Percentiles rank a stretch among this genome's conserved stretches.
These are phyloP conservation scores for Geotrichum macrosporum DNA, from an alignment of 1,139 yeast genomes.

Conservation along the genomic window DNA sequence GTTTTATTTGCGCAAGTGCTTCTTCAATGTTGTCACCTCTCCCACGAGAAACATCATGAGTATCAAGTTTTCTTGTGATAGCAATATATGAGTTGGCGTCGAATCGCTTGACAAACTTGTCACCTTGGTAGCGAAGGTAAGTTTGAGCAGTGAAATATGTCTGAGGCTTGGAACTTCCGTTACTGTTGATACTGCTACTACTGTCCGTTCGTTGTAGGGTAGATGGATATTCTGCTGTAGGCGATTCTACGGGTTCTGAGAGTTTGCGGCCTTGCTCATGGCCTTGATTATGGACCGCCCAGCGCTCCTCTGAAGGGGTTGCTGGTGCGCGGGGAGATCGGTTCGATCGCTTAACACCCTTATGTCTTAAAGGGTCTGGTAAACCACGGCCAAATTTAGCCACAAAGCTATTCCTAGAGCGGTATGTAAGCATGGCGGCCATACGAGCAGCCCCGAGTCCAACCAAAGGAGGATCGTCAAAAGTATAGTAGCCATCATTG, in stretches of 20 bases:
- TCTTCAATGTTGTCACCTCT: conserved; percentile 51
- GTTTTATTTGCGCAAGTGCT: conserved; percentile 54
- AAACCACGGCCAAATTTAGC: conserved; percentile 78
- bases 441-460: conserved; percentile 96
- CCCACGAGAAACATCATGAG: conserved; percentile 88
- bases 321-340: conserved; percentile 30
- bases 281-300: conserved; percentile 69
- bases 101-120: conserved; percentile 79
- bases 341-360: conserved; percentile 30
- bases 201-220: conserved; percentile 22
- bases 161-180: conserved; percentile 56
- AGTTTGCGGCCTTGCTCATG: conserved; percentile 37
- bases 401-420: conserved; percentile 90
- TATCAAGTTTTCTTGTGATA: conserved; percentile 86
- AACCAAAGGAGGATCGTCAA: conserved; percentile 71
- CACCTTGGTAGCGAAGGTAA: conserved; percentile 88
- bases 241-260: conserved; percentile 9
- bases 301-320: conserved; percentile 47
- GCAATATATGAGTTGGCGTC: conserved; percentile 97
- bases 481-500: conserved; percentile 75
- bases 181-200: conserved; percentile 17
- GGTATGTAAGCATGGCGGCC: conserved; percentile 89
- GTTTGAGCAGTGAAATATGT: conserved; percentile 94
- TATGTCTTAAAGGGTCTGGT: conserved; percentile 48
- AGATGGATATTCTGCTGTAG: too few species aligned